Base-by-base conservation (phyloP, 1,284 basidiomycete genomes). In the Austroboletus novae-zelandiae region DNA sequence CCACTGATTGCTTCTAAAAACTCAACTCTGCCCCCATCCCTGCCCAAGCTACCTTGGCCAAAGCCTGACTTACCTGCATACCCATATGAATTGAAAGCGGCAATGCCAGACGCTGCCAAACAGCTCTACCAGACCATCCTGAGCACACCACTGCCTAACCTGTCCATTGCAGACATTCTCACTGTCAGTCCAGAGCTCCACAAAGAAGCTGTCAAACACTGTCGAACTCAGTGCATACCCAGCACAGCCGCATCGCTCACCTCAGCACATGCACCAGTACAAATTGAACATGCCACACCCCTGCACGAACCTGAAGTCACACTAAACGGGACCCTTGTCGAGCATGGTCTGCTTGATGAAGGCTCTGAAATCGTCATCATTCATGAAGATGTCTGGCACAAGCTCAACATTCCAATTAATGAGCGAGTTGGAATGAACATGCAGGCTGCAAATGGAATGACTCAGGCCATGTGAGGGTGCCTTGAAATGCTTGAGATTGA, bases 401-500 rank as follows among this genome's bases (percentile, higher is more conserved):
- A 36, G 1, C 15, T 31, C 5, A 1, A n/a, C 13, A 1, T 23
- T 1, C 34, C 27, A 1, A 18, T 50, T 30, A 49, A 42, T 5
- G 14, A 46, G 2, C 15, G 10, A 1, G n/a, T 39, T 4, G 17
- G 27, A 1, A 53, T 56, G 36, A 40, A 9, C 0, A 65, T 66
- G 57, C 55, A 65, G 20, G 59, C 53, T 1, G 57, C 61, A 1
- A 62, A 64, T 43, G 39, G 51, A 7, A 37, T 34, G 0, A 47
- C 17, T 1, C 59, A 59, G 42, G 39, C 27, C 0, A 56, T 50
- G 42, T 20, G 13, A 4, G 45, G 42, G 5, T 57, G 48, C 11
- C 1, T 57, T 6, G 55, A 59, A 42, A 57, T 49, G 43, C 49
- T 58, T 9, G 51, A 61, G 32, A 50, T 55, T 18, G 23, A 40